These are phyloP conservation scores for Chamaenerion angustifolium DNA, from an alignment of 345 rosid species.

Conservation along the genomic window DNA sequence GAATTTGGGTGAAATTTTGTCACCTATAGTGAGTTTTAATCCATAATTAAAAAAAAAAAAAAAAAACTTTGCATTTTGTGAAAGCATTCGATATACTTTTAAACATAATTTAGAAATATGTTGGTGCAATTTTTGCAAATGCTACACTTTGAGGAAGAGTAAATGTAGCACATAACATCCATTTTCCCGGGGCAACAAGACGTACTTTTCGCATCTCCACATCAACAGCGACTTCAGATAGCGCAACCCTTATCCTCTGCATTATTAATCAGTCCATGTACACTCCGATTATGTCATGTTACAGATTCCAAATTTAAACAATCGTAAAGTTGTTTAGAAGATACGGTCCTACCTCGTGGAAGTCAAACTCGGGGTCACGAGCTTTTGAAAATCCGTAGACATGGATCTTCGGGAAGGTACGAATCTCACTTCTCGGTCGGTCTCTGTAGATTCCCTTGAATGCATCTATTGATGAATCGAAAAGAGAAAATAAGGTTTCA, in stretches of 20 bases:
- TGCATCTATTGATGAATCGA: constrained; percentile 31
- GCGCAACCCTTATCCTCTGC: constrained; percentile 68
- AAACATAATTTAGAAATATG: too few species aligned
- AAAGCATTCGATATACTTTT: too few species aligned
- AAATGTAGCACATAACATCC: constrained; percentile 85
- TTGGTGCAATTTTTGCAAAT: constrained; percentile 17
- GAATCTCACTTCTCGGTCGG: constrained; percentile 22
- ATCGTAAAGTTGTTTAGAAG: not conserved
- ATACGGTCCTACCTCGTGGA: constrained; percentile 45
- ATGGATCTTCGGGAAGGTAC: constrained; percentile 53
- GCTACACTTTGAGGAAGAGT: constrained; percentile 66
- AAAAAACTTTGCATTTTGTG: too few species aligned
- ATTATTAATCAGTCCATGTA: constrained; percentile 1
- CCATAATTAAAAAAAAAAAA: too few species aligned
- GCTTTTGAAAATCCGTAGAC: constrained; percentile 94
- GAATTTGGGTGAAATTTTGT: too few species aligned
- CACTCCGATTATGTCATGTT: not conserved
- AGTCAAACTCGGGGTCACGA: constrained; percentile 80
- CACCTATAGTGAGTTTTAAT: too few species aligned
- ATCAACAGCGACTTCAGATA: constrained; percentile 58
- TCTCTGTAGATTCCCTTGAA: constrained; percentile 55
- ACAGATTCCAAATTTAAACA: too few species aligned
- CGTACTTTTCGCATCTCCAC: constrained; percentile 67
- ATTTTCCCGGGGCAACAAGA: constrained; percentile 82
- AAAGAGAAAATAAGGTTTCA: not conserved